These are phyloP conservation scores for Aspergillus novoparasiticus DNA, from an alignment of 2,329 filamentous ascomycete species.

Conservation along the genomic window DNA sequence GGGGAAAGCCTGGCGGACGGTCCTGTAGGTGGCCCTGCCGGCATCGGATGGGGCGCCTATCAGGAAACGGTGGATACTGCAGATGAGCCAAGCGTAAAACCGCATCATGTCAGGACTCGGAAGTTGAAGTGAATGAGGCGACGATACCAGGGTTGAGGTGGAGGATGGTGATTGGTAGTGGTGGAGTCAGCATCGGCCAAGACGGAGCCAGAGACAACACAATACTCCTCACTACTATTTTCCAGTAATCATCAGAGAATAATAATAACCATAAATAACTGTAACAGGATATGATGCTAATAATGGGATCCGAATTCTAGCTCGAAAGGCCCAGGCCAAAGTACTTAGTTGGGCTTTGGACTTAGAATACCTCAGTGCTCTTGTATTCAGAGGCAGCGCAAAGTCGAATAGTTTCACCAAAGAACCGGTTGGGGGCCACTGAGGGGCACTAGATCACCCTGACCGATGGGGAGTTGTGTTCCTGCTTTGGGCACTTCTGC, in stretches of 20 bases:
- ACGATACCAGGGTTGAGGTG: slow-evolving; percentile 18
- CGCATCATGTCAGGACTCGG: slow-evolving; percentile 15
- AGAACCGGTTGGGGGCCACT: slow-evolving; percentile 15
- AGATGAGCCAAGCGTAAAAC: slow-evolving; percentile 20
- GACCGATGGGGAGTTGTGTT: slow-evolving; percentile 19
- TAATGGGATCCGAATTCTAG: not conserved
- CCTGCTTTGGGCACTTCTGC: slow-evolving; percentile 33
- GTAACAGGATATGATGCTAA: not conserved
- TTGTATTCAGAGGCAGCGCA: not conserved
- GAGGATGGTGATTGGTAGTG: slow-evolving; percentile 19
- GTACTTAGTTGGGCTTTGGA: slow-evolving; percentile 3
- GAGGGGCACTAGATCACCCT: slow-evolving; percentile 14
- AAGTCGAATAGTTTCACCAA: slow-evolving; percentile 14
- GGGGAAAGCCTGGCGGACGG: slow-evolving; percentile 23
- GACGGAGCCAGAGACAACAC: slow-evolving; percentile 11
- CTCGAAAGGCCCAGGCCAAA: not conserved
- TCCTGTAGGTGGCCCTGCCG: slow-evolving; percentile 24
- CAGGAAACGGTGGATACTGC: slow-evolving; percentile 23
- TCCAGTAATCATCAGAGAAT: not conserved
- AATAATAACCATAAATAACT: not conserved
- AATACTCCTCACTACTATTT: not conserved
- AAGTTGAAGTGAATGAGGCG: slow-evolving; percentile 21
- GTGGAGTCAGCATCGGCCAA: slow-evolving; percentile 16
- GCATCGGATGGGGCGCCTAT: slow-evolving; percentile 20
- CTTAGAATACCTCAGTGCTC: slow-evolving; percentile 1